These are phyloP conservation scores for Bimuria novae-zelandiae DNA, from an alignment of 2,329 filamentous ascomycete genomes.

Conservation along the genomic window DNA sequence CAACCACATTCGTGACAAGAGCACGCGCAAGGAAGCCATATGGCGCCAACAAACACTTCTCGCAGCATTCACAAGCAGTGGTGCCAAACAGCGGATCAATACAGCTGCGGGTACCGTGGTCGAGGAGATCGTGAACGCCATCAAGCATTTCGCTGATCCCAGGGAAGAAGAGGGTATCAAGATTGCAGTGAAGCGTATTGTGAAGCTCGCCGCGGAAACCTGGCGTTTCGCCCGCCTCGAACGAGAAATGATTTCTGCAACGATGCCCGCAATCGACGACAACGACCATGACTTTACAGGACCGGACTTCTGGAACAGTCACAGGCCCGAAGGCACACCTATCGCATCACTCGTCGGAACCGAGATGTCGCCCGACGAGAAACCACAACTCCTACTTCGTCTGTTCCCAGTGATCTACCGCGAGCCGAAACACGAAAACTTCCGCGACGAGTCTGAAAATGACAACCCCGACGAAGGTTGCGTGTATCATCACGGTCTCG, in stretches of 20 bases:
- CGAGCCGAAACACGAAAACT: slow-evolving; percentile 55
- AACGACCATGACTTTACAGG: slow-evolving; percentile 39
- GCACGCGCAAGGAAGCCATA: slow-evolving; percentile 60
- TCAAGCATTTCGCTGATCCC: slow-evolving; percentile 59
- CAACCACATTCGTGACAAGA: slow-evolving; percentile 61
- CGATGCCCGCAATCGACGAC: slow-evolving; percentile 50
- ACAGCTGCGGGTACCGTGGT: slow-evolving; percentile 60
- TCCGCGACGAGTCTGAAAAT: slow-evolving; percentile 42
- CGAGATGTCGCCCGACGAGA: slow-evolving; percentile 28
- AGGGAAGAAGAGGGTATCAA: slow-evolving; percentile 57
- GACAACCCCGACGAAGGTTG: slow-evolving; percentile 53
- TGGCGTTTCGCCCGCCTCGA: slow-evolving; percentile 63
- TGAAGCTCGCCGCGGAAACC: slow-evolving; percentile 62
- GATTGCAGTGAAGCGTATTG: slow-evolving; percentile 57
- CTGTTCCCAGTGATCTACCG: slow-evolving; percentile 58
- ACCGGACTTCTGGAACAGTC: slow-evolving; percentile 41
- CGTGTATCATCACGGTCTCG: slow-evolving; percentile 55
- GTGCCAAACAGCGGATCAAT: slow-evolving; percentile 61
- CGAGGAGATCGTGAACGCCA: slow-evolving; percentile 60
- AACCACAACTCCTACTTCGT: slow-evolving; percentile 53
- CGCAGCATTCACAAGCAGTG: slow-evolving; percentile 60
- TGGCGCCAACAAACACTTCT: slow-evolving; percentile 64
- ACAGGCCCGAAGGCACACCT: slow-evolving; percentile 38
- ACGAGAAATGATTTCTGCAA: slow-evolving; percentile 59
- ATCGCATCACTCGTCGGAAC: slow-evolving; percentile 35